Evolutionary conservation across 225 moss, liverwort and hornwort species (phyloP), one percentile per base, ranked within the genome.

Genomic region (Marchantia paleacea): DNA sequence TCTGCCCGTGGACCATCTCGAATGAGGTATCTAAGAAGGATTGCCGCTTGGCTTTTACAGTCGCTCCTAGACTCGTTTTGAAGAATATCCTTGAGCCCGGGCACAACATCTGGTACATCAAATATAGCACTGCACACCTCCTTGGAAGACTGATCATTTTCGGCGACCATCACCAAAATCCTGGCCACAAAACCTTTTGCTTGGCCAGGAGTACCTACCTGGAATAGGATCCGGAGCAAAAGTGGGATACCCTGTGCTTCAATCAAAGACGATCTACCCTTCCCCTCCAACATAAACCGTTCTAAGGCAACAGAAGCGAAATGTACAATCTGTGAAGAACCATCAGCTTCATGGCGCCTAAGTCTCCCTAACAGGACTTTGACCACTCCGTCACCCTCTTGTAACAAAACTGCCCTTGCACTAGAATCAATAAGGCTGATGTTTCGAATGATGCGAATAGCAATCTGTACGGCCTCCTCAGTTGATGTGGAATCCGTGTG

Each of bases 391-490:
- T 80, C 76, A 8, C 80, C 83, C 72, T 86, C 83, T 18, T 74
- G 71, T 26, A 86, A 65, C 77, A 86, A 71, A 30, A 55, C 78
- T 52, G 26, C 55, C 57, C 83, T 83, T 48, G 80, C 83, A 70
- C 14, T 1, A 55, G 15, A 12, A 15, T 72, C 77, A 10, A 66
- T 16, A 14, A 86, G 55, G 66, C 83, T 86, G 25, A 86, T 64
- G 52, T 86, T 86, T 52, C 83, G 75, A 9, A 86, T 69, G n/a
- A 86, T 83, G 80, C 77, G 64, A 31, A 86, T 78, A 29, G 80
- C 83, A 67, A 7, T 51, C 22, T 76, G 67, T 20, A 73, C 62
- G 53, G 83, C 77, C 7, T 6, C 73, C 20, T 71, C 76, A 14
- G 50, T 80, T 13, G 64, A 65, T 10, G 54, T 13, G 68, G 85